Base-by-base conservation (phyloP, 768 basidiomycete species). In the Imleria badia region DNA sequence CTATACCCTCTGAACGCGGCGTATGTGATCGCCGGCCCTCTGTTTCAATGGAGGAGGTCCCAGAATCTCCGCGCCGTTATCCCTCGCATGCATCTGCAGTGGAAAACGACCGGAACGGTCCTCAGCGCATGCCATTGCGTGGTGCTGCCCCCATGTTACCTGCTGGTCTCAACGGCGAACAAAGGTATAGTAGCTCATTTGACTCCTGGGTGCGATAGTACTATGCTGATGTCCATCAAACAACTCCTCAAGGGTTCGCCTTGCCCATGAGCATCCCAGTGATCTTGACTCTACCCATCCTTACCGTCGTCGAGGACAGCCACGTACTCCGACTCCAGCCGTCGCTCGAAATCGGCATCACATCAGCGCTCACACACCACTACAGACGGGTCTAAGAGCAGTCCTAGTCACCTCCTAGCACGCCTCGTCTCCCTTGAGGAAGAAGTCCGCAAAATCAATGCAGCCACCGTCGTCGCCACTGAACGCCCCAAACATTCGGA, bases 401-500 rank as follows among this genome's bases (percentile, higher is more conserved):
- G n/a, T n/a, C n/a, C n/a, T n/a, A n/a, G n/a, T n/a, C n/a, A n/a
- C n/a, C n/a, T n/a, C n/a, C n/a, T n/a, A n/a, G n/a, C n/a, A n/a
- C n/a, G n/a, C n/a, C n/a, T n/a, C n/a, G n/a, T n/a, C 15, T 12
- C 56, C 5, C 58, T 52, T 5, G 71, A 70, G 43, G 71, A 70
- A 45, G 71, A 71, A 48, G 50, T 71, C 43, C 63, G 69, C 20
- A 71, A 70, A 48, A 47, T 72, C 26, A 69, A 72, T 34, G 60
- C 69, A 15, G 52, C 52, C 2, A 57, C 71, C 31, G 55, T 35
- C 41, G 61, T 65, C 54, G 55, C 63, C 39, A 51, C 63, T 6
- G 69, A 70, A 40, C 69, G 71, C 19, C 66, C 80, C 40, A 75
- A 78, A 48, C n/a, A n/a, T n/a, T n/a, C n/a, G n/a, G n/a, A n/a